Conservation (phyloP, 768 basidiomycete species). For the Sporobolomyces pararoseus region DNA sequence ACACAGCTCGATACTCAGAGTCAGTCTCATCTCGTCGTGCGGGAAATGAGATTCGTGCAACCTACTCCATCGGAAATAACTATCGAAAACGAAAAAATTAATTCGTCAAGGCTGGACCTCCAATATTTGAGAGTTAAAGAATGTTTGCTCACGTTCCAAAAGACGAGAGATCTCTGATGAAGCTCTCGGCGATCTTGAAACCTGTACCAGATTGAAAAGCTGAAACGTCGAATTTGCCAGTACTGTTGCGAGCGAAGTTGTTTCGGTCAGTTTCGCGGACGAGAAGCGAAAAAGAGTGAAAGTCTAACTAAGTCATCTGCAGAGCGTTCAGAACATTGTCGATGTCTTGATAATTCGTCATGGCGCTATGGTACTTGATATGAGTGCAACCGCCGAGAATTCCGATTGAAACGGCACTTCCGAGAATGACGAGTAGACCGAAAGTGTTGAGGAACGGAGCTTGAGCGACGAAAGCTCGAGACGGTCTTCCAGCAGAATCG, state of each 20-base stretch:
- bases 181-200: background rate
- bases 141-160: slow-evolving; percentile 18
- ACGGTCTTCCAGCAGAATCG: slow-evolving; percentile 27
- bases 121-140: background rate
- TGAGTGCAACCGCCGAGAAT: background rate
- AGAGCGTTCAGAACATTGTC: background rate
- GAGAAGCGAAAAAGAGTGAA: background rate
- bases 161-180: background rate
- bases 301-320: background rate
- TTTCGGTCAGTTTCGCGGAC: background rate
- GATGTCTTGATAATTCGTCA: background rate
- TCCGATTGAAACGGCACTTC: background rate
- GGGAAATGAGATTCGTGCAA: background rate
- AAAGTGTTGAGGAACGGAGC: slow-evolving; percentile 22
- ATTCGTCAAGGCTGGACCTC: background rate
- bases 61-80: slow-evolving; percentile 29
- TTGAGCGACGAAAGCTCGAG: slow-evolving; percentile 8
- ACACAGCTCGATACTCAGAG: background rate
- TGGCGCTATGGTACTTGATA: background rate
- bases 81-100: background rate
- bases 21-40: background rate
- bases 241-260: background rate
- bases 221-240: slow-evolving; percentile 8
- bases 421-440: background rate
- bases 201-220: background rate